A percentile compares a stretch with the other conserved stretches of the same genome.
Conservation (phyloP, 805 yeast species). For the Yarrowia sp. region DNA sequence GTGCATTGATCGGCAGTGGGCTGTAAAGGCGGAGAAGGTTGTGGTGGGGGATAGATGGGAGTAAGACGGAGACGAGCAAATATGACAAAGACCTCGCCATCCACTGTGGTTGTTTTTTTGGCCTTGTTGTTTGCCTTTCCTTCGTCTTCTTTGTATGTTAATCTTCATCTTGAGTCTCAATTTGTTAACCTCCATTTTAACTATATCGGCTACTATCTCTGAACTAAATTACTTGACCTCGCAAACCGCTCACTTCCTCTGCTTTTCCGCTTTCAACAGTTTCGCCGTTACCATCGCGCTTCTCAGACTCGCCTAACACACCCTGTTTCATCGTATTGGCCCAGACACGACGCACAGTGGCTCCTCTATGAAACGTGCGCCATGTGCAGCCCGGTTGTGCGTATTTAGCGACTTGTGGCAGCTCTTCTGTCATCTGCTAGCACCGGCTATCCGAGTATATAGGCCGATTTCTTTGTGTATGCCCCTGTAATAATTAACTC, state of each 20-base stretch:
- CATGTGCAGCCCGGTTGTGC: neutral
- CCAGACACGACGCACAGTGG: neutral
- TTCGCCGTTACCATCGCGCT: neutral
- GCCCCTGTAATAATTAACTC: neutral
- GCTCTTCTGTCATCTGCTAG: too few species aligned
- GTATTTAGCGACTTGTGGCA: too few species aligned
- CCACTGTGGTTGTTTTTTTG: too few species aligned
- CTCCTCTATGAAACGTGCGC: slow-evolving; percentile 4
- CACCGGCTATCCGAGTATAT: too few species aligned
- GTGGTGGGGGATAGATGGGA: neutral
- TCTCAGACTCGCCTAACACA: slow-evolving; percentile 5
- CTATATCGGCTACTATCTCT: too few species aligned
- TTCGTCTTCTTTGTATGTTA: too few species aligned
- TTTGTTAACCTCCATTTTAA: too few species aligned
- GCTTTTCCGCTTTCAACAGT: neutral
- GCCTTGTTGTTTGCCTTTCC: too few species aligned
- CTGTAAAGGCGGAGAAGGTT: slow-evolving; percentile 7
- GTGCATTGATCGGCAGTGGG: slow-evolving; percentile 15
- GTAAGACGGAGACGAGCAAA: too few species aligned
- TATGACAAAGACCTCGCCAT: too few species aligned
- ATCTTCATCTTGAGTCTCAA: too few species aligned
- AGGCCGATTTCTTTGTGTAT: too few species aligned
- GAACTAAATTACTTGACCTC: slow-evolving; percentile 1
- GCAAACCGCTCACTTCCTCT: neutral
- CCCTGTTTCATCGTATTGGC: slow-evolving; percentile 3